These are phyloP conservation scores for Cercospora berteroae DNA, from an alignment of 2,329 filamentous ascomycete genomes.

Conservation along the genomic window DNA sequence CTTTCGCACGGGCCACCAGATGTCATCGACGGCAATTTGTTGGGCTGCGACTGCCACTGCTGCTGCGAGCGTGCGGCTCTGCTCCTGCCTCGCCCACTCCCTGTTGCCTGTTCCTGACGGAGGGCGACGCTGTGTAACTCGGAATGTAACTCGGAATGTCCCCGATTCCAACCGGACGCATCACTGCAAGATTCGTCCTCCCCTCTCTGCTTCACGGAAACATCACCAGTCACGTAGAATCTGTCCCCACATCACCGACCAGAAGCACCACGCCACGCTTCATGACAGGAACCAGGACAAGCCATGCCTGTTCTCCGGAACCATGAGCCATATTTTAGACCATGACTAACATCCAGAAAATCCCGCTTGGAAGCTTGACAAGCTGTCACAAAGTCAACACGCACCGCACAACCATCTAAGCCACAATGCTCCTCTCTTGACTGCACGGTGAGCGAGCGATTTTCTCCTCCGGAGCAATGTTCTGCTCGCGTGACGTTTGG, in stretches of 20 bases:
- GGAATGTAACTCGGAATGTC: not conserved
- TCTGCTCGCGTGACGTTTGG: not conserved
- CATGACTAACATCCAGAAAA: not conserved
- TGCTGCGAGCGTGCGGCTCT: not conserved
- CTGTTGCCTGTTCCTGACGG: not conserved
- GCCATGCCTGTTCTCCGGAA: not conserved
- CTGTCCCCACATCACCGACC: no score
- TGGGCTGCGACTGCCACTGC: not conserved
- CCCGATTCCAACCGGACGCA: no score
- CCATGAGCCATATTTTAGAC: not conserved
- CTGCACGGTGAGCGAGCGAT: no score
- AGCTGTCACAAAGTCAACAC: not conserved
- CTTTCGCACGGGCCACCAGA: not conserved
- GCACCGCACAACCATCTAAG: not conserved
- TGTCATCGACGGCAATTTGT: not conserved
- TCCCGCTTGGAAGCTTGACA: not conserved
- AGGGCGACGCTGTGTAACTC: not conserved
- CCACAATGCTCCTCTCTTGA: no score
- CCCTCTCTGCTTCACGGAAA: no score
- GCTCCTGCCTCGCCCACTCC: not conserved
- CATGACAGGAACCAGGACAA: not conserved
- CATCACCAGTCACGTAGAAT: no score
- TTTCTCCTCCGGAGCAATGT: no score
- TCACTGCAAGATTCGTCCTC: no score
- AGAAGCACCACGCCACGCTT: not conserved